A percentile compares a stretch with the other conserved stretches of the same genome.
These are phyloP conservation scores for Metschnikowia cubensis DNA, from an alignment of 805 yeast species.

Conservation along the genomic window DNA sequence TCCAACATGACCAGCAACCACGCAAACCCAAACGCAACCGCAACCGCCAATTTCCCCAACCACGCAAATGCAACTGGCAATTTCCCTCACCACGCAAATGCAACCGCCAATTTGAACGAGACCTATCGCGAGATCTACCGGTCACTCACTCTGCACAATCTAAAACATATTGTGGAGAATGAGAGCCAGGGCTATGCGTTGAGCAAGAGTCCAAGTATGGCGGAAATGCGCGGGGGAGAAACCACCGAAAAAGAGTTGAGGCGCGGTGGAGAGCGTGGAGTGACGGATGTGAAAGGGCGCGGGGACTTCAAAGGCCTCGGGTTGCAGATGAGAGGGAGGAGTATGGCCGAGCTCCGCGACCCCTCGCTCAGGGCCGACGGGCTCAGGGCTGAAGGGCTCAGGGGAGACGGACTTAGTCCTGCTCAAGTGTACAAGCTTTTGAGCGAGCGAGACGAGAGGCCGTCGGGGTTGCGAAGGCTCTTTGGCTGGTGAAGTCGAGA, in stretches of 20 bases:
- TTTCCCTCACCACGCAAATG: background rate
- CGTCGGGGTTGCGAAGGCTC: conserved; percentile 19
- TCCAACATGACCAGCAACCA: background rate
- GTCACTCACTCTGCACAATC: conserved; percentile 33
- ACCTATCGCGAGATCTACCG: conserved; percentile 35
- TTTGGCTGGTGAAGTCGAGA: conserved; percentile 34
- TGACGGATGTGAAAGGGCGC: too few relatives aligned
- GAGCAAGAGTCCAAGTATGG: background rate
- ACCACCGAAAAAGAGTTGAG: too few relatives aligned
- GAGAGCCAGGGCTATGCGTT: background rate
- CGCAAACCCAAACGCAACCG: background rate
- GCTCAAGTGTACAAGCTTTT: conserved; percentile 20
- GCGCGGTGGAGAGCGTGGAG: too few relatives aligned
- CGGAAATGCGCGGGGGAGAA: background rate
- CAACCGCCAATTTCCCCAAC: background rate
- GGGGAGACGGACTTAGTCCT: conserved; percentile 16
- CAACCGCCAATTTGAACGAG: conserved; percentile 21
- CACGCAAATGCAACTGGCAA: background rate
- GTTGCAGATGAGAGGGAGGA: too few relatives aligned
- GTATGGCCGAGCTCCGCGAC: too few relatives aligned
- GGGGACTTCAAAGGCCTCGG: too few relatives aligned
- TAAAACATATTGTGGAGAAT: conserved; percentile 18
- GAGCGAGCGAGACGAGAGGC: conserved; percentile 12
- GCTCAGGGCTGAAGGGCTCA: background rate
- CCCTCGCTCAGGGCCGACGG: too few relatives aligned